Evolutionary conservation across 2,329 filamentous ascomycete genomes (phyloP).

Genomic region (Mycosphaerella arachidis): DNA sequence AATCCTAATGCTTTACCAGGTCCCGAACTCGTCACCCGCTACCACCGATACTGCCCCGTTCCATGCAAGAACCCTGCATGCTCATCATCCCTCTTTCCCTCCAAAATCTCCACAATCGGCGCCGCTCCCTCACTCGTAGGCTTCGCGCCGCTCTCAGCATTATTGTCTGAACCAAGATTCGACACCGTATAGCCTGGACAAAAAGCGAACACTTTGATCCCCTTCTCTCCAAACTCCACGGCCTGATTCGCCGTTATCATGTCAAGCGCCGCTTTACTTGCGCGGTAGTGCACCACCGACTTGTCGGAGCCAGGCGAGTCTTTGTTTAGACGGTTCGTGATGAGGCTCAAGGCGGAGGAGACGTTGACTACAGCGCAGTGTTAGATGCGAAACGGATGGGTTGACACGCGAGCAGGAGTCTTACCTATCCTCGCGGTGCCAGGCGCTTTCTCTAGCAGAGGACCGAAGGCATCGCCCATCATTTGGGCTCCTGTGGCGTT

Average conservation of each 20-base stretch:
- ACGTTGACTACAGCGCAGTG: conserved; percentile 29
- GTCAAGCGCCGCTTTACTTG: conserved; percentile 38
- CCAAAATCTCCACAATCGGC: conserved; percentile 36
- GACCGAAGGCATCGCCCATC: conserved; percentile 24
- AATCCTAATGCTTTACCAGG: too few species aligned
- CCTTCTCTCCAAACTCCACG: conserved; percentile 23
- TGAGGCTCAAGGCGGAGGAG: conserved; percentile 34
- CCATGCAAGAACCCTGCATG: conserved; percentile 12
- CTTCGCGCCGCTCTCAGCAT: conserved; percentile 35
- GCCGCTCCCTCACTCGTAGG: conserved; percentile 31
- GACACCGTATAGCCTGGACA: conserved; percentile 38
- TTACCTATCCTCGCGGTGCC: conserved; percentile 23
- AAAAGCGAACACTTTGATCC: conserved; percentile 38
- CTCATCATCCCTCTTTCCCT: conserved; percentile 35
- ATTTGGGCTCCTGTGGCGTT: conserved; percentile 26
- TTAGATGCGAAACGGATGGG: too few species aligned
- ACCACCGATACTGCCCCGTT: conserved; percentile 14
- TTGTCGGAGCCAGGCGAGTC: conserved; percentile 29
- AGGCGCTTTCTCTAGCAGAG: conserved; percentile 24
- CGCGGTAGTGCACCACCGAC: conserved; percentile 30
- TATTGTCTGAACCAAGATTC: conserved; percentile 34
- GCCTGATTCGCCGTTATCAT: conserved; percentile 33
- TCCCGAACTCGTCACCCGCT: not conserved
- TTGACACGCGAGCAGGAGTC: too few species aligned
- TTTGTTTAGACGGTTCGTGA: conserved; percentile 28